These are phyloP conservation scores for Penicillium taxi DNA, from an alignment of 495 filamentous ascomycete genomes.

Conservation along the genomic window DNA sequence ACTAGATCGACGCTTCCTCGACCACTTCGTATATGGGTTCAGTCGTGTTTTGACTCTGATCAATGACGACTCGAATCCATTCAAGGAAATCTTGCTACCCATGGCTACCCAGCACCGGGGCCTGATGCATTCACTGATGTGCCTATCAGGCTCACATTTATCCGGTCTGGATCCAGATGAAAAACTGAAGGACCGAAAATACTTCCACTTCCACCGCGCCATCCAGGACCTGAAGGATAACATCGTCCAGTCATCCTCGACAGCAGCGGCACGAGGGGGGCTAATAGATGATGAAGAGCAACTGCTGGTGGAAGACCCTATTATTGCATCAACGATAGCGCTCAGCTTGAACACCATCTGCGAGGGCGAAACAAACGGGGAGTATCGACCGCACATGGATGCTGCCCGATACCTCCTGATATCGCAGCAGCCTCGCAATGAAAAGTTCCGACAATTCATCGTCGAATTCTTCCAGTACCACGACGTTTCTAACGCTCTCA, in stretches of 20 bases:
- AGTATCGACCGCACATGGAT: slow-evolving; percentile 74
- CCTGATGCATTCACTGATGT: slow-evolving; percentile 88
- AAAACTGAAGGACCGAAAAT: slow-evolving; percentile 37
- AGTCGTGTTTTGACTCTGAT: slow-evolving; percentile 77
- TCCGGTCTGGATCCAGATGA: slow-evolving; percentile 42
- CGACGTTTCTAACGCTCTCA: slow-evolving; percentile 73
- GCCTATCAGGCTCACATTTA: slow-evolving; percentile 76
- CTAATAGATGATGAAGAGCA: slow-evolving; percentile 23
- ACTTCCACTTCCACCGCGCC: slow-evolving; percentile 41
- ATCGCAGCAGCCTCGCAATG: slow-evolving; percentile 49
- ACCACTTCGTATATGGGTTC: slow-evolving; percentile 77
- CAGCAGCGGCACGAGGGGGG: background rate
- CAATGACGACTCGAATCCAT: slow-evolving; percentile 78
- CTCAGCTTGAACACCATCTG: slow-evolving; percentile 74
- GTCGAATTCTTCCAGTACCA: slow-evolving; percentile 92
- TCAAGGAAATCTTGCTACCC: slow-evolving; percentile 79
- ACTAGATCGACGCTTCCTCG: slow-evolving; percentile 73
- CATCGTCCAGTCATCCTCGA: slow-evolving; percentile 28
- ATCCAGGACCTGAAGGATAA: slow-evolving; percentile 41
- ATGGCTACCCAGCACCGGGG: slow-evolving; percentile 78
- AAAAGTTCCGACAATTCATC: slow-evolving; percentile 70
- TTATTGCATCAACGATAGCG: slow-evolving; percentile 76
- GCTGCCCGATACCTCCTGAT: slow-evolving; percentile 66
- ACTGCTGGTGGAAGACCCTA: slow-evolving; percentile 42
- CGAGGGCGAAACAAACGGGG: slow-evolving; percentile 66